Conservation (phyloP, 805 yeast species). For the Kockiozyma suomiensis region DNA sequence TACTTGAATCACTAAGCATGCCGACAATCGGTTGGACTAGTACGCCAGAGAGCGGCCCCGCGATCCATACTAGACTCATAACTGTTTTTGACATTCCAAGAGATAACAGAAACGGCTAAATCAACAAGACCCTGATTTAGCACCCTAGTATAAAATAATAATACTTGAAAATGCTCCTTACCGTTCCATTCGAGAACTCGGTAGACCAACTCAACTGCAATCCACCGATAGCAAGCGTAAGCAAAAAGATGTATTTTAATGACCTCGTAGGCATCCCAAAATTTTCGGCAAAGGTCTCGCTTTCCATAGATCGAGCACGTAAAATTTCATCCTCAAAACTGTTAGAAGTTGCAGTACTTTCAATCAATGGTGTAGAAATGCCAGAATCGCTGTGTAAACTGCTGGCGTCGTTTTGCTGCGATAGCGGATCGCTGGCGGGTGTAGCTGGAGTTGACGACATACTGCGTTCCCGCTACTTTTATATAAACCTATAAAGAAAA, state of each 20-base stretch:
- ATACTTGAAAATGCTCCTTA: constrained; percentile 11
- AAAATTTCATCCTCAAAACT: background rate
- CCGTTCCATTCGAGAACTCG: constrained; percentile 63
- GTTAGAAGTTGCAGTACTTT: background rate
- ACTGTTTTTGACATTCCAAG: constrained; percentile 61
- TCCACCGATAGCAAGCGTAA: constrained; percentile 58
- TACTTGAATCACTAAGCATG: constrained; percentile 56
- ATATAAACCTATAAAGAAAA: too few relatives aligned
- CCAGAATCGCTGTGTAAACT: background rate
- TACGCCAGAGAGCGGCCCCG: constrained; percentile 66
- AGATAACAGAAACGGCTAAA: constrained; percentile 55
- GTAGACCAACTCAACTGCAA: constrained; percentile 67
- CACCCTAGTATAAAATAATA: too few relatives aligned
- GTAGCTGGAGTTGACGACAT: too few relatives aligned
- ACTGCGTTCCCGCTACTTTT: too few relatives aligned
- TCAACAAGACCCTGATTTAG: background rate
- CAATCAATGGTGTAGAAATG: constrained; percentile 2
- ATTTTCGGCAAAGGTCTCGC: constrained; percentile 1
- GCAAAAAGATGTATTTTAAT: constrained; percentile 47
- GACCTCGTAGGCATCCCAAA: constrained; percentile 44
- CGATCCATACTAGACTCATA: constrained; percentile 64
- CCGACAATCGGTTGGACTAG: constrained; percentile 69
- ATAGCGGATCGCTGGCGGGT: background rate
- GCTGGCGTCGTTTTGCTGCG: constrained; percentile 1
- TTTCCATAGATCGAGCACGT: background rate